Evolutionary conservation across 306 rosid genomes (phyloP).

Genomic region (Heteromeles arbutifolia): DNA sequence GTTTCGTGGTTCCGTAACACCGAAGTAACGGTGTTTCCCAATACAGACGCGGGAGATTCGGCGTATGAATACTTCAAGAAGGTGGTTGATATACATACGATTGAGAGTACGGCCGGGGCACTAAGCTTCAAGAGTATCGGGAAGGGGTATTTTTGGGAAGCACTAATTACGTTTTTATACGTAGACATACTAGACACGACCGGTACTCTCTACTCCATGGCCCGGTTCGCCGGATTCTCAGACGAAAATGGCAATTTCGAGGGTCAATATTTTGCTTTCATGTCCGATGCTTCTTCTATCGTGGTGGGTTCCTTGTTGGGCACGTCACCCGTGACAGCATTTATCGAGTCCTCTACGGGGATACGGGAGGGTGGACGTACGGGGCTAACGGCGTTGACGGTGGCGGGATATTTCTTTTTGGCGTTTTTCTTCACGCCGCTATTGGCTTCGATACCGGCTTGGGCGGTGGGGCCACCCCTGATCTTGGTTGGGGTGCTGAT

Average conservation of each 20-base stretch:
- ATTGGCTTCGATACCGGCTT: constrained; percentile 90
- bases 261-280: constrained; percentile 90
- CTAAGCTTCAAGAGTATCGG: constrained; percentile 56
- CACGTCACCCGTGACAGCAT: constrained; percentile 90
- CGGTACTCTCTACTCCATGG: constrained; percentile 88
- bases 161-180: constrained; percentile 69
- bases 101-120: constrained; percentile 78
- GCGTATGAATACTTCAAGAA: constrained; percentile 72
- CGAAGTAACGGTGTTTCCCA: constrained; percentile 64
- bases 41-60: constrained; percentile 44
- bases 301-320: constrained; percentile 81
- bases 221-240: constrained; percentile 76
- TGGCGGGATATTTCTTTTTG: constrained; percentile 53
- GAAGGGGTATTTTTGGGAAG: constrained; percentile 78
- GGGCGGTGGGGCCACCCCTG: constrained; percentile 99
- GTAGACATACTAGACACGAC: constrained; percentile 88
- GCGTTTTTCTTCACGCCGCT: constrained; percentile 90
- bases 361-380: constrained; percentile 93
- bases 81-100: constrained; percentile 66
- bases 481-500: constrained; percentile 88
- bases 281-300: constrained; percentile 92
- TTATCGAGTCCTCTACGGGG: constrained; percentile 85
- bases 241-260: constrained; percentile 69
- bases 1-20: constrained; percentile 89
- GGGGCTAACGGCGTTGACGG: constrained; percentile 81